Conservation (phyloP, 495 filamentous ascomycete genomes). For the Talaromyces ruber region DNA sequence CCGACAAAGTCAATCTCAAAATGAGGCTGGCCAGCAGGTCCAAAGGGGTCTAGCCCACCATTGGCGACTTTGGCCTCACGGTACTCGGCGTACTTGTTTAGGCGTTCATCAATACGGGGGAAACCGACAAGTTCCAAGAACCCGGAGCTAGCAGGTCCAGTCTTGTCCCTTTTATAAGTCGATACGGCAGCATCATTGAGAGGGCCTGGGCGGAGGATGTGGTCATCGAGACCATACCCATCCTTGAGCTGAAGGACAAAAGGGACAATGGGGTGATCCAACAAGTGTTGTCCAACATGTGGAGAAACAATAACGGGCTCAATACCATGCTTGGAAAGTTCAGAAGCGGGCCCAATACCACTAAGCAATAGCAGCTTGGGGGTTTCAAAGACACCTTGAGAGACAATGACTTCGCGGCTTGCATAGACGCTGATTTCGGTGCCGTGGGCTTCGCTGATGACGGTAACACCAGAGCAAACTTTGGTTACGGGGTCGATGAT, state of each 20-base stretch:
- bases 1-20: constrained; percentile 48
- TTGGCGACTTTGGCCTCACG: constrained; percentile 38
- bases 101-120: constrained; percentile 43
- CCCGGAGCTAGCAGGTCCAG: constrained; percentile 42
- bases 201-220: constrained; percentile 33
- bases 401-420: constrained; percentile 36
- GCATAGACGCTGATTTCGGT: constrained; percentile 27
- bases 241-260: constrained; percentile 49
- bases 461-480: constrained; percentile 32
- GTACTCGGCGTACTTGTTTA: constrained; percentile 41
- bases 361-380: constrained; percentile 42
- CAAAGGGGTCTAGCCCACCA: constrained; percentile 48
- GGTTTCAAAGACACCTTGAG: constrained; percentile 34
- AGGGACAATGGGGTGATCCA: constrained; percentile 46
- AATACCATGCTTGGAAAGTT: constrained; percentile 43
- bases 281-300: constrained; percentile 48
- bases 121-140: constrained; percentile 49
- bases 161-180: constrained; percentile 37
- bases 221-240: constrained; percentile 43
- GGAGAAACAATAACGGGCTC: constrained; percentile 33
- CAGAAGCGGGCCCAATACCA: constrained; percentile 31
- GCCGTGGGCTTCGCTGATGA: constrained; percentile 28
- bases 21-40: constrained; percentile 51
- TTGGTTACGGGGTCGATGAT: constrained; percentile 38
- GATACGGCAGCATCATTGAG: constrained; percentile 30